Conservation (phyloP, 2,329 filamentous ascomycete genomes). For the Fusarium sp. region DNA sequence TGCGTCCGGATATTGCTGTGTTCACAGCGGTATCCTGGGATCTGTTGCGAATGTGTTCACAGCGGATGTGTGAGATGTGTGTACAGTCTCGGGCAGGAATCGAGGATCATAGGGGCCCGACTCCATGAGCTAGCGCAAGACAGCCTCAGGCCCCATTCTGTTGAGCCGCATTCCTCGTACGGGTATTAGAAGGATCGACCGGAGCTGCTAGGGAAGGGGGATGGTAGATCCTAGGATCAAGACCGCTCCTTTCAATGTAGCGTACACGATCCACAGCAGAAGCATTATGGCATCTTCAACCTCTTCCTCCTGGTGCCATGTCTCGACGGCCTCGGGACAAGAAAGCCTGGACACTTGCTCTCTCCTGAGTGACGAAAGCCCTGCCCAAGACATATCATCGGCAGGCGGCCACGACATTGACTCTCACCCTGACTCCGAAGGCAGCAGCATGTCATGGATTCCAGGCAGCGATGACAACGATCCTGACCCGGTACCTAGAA, state of each 20-base stretch:
- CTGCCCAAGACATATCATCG: constrained; percentile 1
- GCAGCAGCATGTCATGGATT: neutral
- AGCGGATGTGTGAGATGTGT: neutral
- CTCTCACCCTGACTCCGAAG: neutral
- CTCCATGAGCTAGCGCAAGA: neutral
- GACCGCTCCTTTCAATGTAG: neutral
- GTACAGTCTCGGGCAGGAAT: constrained; percentile 2
- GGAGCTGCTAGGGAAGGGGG: neutral
- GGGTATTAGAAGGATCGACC: constrained; percentile 19
- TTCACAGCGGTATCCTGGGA: neutral
- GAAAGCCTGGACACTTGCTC: neutral
- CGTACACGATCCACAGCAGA: neutral
- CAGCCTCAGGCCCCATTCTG: neutral
- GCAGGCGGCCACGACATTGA: neutral
- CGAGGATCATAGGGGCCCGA: constrained; percentile 12
- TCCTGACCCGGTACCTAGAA: neutral
- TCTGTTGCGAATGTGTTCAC: neutral
- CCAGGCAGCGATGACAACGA: neutral
- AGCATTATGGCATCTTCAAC: constrained; percentile 6
- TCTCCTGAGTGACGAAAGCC: neutral
- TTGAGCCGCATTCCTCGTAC: constrained; percentile 22
- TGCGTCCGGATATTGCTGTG: neutral
- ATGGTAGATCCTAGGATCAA: neutral
- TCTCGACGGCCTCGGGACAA: neutral
- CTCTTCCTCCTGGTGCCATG: neutral